phyloP scores from a whole-genome alignment of 257 asterid species.

The Solanum chilense region DNA sequence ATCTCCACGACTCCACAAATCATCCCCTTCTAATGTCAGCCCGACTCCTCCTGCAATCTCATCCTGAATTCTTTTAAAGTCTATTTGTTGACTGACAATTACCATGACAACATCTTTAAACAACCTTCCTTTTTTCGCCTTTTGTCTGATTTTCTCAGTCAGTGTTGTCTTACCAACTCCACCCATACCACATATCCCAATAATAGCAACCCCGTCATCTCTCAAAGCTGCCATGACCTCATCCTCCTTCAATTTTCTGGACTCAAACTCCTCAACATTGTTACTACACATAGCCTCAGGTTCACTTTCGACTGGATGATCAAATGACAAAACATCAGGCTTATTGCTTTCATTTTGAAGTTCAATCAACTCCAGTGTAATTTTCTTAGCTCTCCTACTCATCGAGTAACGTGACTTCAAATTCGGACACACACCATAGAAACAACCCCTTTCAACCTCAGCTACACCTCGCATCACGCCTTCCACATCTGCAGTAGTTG shows the following conservation, averaged over 20 bases:
- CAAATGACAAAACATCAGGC: neutral
- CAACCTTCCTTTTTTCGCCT: neutral
- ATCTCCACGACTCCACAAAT: neutral
- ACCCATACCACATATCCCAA: neutral
- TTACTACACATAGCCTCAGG: neutral
- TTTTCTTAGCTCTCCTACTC: neutral
- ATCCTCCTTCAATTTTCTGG: neutral
- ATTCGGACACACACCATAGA: neutral
- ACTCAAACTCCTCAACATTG: neutral
- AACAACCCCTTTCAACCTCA: neutral
- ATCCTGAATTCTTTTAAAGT: neutral
- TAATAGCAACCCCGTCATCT: neutral
- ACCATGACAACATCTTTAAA: neutral
- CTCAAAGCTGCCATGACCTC: neutral
- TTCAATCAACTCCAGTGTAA: neutral
- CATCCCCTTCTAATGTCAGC: neutral
- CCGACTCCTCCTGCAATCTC: neutral
- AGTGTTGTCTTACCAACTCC: neutral
- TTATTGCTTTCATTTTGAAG: neutral
- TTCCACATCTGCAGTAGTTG: neutral
- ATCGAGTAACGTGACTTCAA: neutral
- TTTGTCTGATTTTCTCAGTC: neutral
- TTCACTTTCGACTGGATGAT: neutral
- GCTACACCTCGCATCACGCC: neutral
- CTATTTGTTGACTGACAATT: neutral